phyloP scores from a whole-genome alignment of 495 filamentous ascomycete species.

The Paragyromitra xinjiangensis region DNA sequence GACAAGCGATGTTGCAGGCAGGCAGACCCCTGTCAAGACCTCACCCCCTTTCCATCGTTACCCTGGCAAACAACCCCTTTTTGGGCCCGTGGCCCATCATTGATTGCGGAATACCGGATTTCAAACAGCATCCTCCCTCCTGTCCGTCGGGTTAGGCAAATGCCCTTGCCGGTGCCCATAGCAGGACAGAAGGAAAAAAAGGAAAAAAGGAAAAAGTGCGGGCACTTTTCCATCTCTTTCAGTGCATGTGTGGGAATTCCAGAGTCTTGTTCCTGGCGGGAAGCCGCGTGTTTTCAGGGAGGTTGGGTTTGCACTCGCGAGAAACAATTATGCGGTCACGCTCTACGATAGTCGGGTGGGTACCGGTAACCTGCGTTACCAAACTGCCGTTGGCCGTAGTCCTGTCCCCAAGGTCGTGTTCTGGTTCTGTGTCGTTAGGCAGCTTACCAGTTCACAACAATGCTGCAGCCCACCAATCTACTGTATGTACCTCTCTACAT shows the following conservation, averaged over 20 bases:
- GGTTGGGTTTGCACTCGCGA: constrained; percentile 22
- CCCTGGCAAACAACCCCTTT: constrained; percentile 42
- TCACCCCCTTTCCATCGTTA: constrained; percentile 30
- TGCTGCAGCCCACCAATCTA: constrained; percentile 24
- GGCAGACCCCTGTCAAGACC: constrained; percentile 31
- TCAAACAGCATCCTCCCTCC: constrained; percentile 27
- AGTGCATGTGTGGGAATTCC: constrained; percentile 33
- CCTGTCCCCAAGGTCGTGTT: constrained; percentile 4
- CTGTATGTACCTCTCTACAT: not conserved
- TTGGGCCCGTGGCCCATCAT: constrained; percentile 27
- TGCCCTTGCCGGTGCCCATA: constrained; percentile 36
- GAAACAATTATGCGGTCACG: constrained; percentile 29
- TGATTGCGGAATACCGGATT: constrained; percentile 26
- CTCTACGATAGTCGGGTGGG: constrained; percentile 15
- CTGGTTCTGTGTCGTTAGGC: constrained; percentile 13
- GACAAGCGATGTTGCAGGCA: constrained; percentile 24
- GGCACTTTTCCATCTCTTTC: constrained; percentile 1
- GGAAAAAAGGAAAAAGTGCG: constrained; percentile 1
- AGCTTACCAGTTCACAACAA: constrained; percentile 11
- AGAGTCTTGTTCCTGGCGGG: constrained; percentile 35
- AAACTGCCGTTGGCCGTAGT: constrained; percentile 13
- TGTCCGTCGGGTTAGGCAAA: constrained; percentile 25
- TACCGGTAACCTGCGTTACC: constrained; percentile 17
- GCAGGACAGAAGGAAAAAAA: constrained; percentile 6
- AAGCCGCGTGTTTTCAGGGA: constrained; percentile 29